Conservation (phyloP, 139 green algal species). For the Bryopsis sp. region DNA sequence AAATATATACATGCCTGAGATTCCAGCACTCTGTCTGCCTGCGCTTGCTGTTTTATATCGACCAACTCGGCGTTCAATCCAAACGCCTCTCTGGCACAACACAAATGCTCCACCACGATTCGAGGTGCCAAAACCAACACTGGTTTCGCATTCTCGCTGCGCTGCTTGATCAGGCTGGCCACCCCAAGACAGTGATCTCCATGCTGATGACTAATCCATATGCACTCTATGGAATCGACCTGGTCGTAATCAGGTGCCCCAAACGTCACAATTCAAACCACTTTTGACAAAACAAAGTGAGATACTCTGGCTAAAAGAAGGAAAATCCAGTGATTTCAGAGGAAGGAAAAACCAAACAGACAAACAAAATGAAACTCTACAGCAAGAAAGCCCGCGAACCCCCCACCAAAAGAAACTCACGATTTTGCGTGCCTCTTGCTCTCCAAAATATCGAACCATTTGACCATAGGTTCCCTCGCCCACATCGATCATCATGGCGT, state of each 20-base stretch:
- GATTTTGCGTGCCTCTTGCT: neutral
- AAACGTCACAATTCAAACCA: too few relatives aligned
- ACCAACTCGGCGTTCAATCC: too few relatives aligned
- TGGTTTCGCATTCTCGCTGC: neutral
- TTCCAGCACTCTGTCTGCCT: too few relatives aligned
- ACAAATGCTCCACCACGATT: neutral
- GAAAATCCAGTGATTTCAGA: too few relatives aligned
- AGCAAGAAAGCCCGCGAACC: too few relatives aligned
- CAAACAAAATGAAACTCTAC: too few relatives aligned
- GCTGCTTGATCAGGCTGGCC: neutral
- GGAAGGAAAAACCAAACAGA: too few relatives aligned
- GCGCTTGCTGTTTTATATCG: too few relatives aligned
- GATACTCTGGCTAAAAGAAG: too few relatives aligned
- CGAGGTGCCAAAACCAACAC: neutral
- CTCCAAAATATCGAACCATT: neutral
- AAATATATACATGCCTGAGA: too few relatives aligned
- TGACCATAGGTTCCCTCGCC: neutral
- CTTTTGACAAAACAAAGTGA: too few relatives aligned
- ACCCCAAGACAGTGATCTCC: neutral
- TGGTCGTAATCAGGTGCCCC: neutral
- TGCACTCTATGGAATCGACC: neutral
- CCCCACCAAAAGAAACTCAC: neutral
- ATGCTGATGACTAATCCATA: neutral
- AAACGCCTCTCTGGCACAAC: too few relatives aligned
- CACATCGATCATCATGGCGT: neutral